A percentile compares a stretch with the other conserved stretches of the same genome.
Conservation (phyloP, 257 asterid genomes). For the Vinca minor region DNA sequence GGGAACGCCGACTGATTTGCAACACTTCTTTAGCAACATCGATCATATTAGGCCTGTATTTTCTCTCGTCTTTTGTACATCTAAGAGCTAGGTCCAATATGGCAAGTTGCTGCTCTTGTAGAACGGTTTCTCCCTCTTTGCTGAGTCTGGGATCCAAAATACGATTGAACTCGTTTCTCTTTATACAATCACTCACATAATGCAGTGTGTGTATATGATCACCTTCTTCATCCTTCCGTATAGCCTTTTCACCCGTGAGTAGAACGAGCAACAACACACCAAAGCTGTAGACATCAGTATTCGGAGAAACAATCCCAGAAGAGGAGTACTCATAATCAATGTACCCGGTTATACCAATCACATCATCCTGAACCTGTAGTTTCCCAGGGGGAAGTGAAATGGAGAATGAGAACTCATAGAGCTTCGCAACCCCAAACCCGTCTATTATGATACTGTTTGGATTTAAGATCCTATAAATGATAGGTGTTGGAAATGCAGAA, state of each 20-base stretch:
- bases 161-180: background rate
- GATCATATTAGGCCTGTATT: too few species aligned
- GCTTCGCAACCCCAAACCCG: conserved; percentile 1
- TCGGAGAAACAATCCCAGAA: conserved; percentile 3
- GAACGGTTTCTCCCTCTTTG: too few species aligned
- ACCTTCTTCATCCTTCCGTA: background rate
- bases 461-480: conserved; percentile 9
- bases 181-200: background rate
- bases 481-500: conserved; percentile 14
- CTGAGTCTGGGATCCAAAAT: background rate
- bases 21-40: too few species aligned
- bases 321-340: background rate
- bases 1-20: too few species aligned
- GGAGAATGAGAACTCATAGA: conserved; percentile 12
- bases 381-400: conserved; percentile 17
- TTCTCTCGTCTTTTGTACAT: too few species aligned
- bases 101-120: too few species aligned
- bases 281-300: conserved; percentile 1
- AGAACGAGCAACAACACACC: conserved; percentile 10
- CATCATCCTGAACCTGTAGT: conserved; percentile 10
- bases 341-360: conserved; percentile 1
- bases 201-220: background rate
- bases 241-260: background rate
- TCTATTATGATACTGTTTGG: conserved; percentile 12
- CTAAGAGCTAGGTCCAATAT: too few species aligned